A percentile compares a stretch with the other conserved stretches of the same genome.
phyloP scores from a whole-genome alignment of 108 stramenopile genomes.

The Pseudonitzschia multistriata region DNA sequence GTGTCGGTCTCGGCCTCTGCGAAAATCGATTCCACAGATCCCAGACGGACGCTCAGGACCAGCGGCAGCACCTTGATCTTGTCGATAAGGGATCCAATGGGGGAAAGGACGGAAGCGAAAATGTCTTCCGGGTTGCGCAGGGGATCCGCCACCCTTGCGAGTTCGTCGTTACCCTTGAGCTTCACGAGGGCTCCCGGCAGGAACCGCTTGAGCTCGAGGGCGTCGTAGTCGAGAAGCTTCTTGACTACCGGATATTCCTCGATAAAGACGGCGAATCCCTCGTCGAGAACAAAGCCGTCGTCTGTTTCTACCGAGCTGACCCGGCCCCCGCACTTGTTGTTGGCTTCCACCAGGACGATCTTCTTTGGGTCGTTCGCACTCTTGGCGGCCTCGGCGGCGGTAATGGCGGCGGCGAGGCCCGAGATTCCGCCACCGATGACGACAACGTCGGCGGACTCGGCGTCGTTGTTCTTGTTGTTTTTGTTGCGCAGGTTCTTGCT shows the following conservation, averaged over 20 bases:
- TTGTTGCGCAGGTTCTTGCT: slow-evolving; percentile 4
- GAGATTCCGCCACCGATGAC: slow-evolving; percentile 78
- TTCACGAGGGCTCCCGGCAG: slow-evolving; percentile 81
- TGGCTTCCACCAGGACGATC: slow-evolving; percentile 60
- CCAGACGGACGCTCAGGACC: slow-evolving; percentile 54
- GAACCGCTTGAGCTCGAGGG: slow-evolving; percentile 59
- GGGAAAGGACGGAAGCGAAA: slow-evolving; percentile 50
- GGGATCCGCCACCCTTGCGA: slow-evolving; percentile 76
- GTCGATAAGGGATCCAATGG: slow-evolving; percentile 65
- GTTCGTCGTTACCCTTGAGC: slow-evolving; percentile 19
- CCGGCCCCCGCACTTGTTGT: slow-evolving; percentile 65
- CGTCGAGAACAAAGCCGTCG: slow-evolving; percentile 79
- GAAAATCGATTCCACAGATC: slow-evolving; percentile 68
- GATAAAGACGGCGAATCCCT: slow-evolving; percentile 89
- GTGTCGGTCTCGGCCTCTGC: slow-evolving; percentile 71
- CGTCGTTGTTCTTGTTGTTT: too few species aligned
- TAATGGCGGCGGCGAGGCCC: slow-evolving; percentile 72
- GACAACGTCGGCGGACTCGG: slow-evolving; percentile 38
- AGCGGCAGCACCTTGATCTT: slow-evolving; percentile 64
- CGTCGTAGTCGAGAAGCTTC: slow-evolving; percentile 61
- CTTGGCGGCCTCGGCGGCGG: slow-evolving; percentile 35
- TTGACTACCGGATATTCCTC: slow-evolving; percentile 76
- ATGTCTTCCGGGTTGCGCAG: slow-evolving; percentile 58
- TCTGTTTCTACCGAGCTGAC: slow-evolving; percentile 62
- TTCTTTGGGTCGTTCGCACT: slow-evolving; percentile 7